phyloP scores from a whole-genome alignment of 2,329 filamentous ascomycete species.

The Pleoardoris graminearum region DNA sequence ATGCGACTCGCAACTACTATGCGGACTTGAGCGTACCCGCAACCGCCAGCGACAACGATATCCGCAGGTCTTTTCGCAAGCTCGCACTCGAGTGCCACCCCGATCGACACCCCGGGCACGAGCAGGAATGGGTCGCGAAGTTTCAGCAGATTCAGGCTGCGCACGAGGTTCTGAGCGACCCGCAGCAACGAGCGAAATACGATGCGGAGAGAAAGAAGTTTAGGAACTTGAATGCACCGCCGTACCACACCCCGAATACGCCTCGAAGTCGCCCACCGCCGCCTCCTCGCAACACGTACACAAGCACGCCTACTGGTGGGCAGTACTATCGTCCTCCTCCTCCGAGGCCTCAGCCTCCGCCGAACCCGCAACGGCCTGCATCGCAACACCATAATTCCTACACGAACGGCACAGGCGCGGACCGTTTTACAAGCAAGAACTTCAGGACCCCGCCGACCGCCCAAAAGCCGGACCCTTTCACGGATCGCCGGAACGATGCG shows the following conservation, averaged over 20 bases:
- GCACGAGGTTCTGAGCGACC: conserved; percentile 73
- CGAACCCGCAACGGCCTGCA: conserved; percentile 24
- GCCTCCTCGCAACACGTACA: conserved; percentile 50
- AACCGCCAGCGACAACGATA: conserved; percentile 70
- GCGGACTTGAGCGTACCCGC: conserved; percentile 74
- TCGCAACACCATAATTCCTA: conserved; percentile 35
- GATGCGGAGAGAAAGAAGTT: conserved; percentile 62
- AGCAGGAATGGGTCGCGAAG: conserved; percentile 76
- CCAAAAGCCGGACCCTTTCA: conserved; percentile 28
- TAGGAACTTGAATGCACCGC: conserved; percentile 31
- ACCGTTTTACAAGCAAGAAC: conserved; percentile 49
- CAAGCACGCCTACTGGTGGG: conserved; percentile 36
- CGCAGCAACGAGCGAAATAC: conserved; percentile 62
- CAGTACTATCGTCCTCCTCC: conserved; percentile 39
- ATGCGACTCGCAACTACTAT: conserved; percentile 78
- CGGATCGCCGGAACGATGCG: conserved; percentile 38
- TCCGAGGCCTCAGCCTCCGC: conserved; percentile 29
- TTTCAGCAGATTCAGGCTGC: conserved; percentile 88
- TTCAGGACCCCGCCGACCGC: conserved; percentile 45
- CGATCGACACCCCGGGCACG: conserved; percentile 82
- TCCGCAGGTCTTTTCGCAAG: conserved; percentile 85
- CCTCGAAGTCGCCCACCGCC: conserved; percentile 48
- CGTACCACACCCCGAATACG: conserved; percentile 45
- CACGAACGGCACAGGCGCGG: conserved; percentile 50
- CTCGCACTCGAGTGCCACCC: conserved; percentile 86